Evolutionary conservation across 345 rosid genomes (phyloP), one percentile per base, ranked within the genome.

Genomic region (Isatis tinctoria): DNA sequence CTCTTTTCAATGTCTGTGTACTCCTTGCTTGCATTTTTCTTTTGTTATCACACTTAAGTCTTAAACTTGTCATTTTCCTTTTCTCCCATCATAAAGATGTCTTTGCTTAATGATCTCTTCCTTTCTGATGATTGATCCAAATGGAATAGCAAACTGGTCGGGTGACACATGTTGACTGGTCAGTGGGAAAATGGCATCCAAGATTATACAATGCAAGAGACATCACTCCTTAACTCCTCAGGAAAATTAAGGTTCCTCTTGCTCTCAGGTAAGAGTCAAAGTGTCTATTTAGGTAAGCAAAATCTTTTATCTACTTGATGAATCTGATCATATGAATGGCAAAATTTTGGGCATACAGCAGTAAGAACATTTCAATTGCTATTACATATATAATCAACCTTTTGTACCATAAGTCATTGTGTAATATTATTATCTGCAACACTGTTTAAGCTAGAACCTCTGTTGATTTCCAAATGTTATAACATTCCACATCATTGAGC

Each of bases 111-210:
- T 45, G 68, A 45, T 57, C 59, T 68, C 41, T 59, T 53, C 56
- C 39, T 8, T 72, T 35, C 78, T 87, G 92, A 83, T 89, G 90
- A 75, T 84, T 56, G 98, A 92, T 81, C 93, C 92, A 5, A 57
- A 39, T 5, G 91, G 96, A 43, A 86, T 92, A 16, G 85, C 94
- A 62, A 90, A 86, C 36, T 82, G 96, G 91, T 90, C 95, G 0
- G n/a, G 85, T 88, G 22, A 90, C 96, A 24, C 81, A 88, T 63
- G 98, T 87, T 3, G 96, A 90, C 69, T 92, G 98, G 96, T 92
- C 96, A 0, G 90, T 90, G 48, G 87, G 90, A 16, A 92, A 92
- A 81, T 92, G 92, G 91, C 90, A 92, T 78, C 96, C 98, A 10
- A 88, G 80, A 79, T 30, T 84, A 20, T 86, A 86, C 44, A 80